Evolutionary conservation across 495 filamentous ascomycete species (phyloP).

Genomic region (Penicillium verhagenii): DNA sequence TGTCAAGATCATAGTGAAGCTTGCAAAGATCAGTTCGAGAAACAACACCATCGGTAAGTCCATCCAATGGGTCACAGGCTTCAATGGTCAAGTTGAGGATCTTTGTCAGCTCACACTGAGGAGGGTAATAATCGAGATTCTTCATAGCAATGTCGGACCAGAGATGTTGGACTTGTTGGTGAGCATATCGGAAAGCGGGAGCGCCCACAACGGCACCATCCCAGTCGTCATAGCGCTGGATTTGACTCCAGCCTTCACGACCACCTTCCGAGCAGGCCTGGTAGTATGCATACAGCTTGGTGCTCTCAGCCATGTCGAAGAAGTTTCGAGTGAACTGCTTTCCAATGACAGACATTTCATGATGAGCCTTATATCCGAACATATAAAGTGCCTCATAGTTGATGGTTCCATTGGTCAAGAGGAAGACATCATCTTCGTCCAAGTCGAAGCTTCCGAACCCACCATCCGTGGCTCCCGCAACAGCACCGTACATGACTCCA

Average conservation of each 20-base stretch:
- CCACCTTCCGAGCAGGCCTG: constrained; percentile 52
- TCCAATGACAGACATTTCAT: constrained; percentile 33
- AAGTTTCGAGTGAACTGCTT: no score
- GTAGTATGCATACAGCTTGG: constrained; percentile 48
- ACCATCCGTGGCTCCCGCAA: constrained; percentile 44
- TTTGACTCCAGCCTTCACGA: constrained; percentile 41
- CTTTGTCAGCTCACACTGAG: constrained; percentile 43
- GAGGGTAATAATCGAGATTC: constrained; percentile 39
- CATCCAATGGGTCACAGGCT: constrained; percentile 50
- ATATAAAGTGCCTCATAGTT: constrained; percentile 44
- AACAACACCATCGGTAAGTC: constrained; percentile 47
- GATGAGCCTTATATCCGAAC: no score
- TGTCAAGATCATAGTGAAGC: constrained; percentile 37
- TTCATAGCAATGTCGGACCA: constrained; percentile 38
- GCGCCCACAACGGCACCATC: constrained; percentile 49
- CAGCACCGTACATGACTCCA: constrained; percentile 45
- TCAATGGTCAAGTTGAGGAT: constrained; percentile 43
- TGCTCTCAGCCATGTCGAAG: constrained; percentile 10
- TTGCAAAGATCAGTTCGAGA: constrained; percentile 49
- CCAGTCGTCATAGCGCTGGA: constrained; percentile 46
- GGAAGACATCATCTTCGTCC: constrained; percentile 33
- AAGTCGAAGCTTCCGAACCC: constrained; percentile 45
- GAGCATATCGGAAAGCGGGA: constrained; percentile 46
- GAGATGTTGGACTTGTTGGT: constrained; percentile 46
- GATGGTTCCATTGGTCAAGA: constrained; percentile 41